Conservation (phyloP, 768 basidiomycete genomes). For the Serpula lacrymans region DNA sequence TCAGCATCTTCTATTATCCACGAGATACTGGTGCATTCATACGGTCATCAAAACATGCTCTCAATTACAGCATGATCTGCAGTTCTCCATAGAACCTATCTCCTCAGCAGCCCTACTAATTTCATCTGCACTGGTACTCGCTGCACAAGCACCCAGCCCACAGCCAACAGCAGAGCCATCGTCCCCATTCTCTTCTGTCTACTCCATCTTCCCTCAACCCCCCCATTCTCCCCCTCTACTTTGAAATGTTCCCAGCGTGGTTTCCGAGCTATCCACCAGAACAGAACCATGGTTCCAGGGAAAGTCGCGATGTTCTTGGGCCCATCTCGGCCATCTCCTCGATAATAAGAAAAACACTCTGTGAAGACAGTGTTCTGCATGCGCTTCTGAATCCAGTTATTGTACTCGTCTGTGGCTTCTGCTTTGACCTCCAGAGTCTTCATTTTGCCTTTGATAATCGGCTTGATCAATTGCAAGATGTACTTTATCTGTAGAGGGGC, state of each 20-base stretch:
- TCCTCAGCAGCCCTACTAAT: too few species aligned
- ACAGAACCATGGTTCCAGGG: conserved; percentile 48
- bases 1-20: too few species aligned
- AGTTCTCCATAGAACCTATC: too few species aligned
- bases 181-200: conserved; percentile 19
- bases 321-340: conserved; percentile 31
- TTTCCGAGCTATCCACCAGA: conserved; percentile 49
- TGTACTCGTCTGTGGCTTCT: conserved; percentile 47
- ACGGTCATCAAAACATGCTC: too few species aligned
- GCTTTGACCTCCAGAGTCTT: conserved; percentile 48
- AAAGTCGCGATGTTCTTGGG: conserved; percentile 41
- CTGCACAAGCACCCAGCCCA: too few species aligned
- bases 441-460: conserved; percentile 45
- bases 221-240: conserved; percentile 35
- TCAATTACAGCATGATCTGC: too few species aligned
- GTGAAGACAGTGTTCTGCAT: conserved; percentile 49
- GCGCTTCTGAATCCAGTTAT: conserved; percentile 47
- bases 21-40: too few species aligned
- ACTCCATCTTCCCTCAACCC: conserved; percentile 28
- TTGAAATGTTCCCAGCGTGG: conserved; percentile 43
- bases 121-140: too few species aligned
- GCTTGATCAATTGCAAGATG: conserved; percentile 48
- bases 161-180: conserved; percentile 18
- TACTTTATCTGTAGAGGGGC: conserved; percentile 40
- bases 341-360: conserved; percentile 54